These are phyloP conservation scores for Pelargonium australe DNA, from an alignment of 441 rosid genomes.

Conservation along the genomic window DNA sequence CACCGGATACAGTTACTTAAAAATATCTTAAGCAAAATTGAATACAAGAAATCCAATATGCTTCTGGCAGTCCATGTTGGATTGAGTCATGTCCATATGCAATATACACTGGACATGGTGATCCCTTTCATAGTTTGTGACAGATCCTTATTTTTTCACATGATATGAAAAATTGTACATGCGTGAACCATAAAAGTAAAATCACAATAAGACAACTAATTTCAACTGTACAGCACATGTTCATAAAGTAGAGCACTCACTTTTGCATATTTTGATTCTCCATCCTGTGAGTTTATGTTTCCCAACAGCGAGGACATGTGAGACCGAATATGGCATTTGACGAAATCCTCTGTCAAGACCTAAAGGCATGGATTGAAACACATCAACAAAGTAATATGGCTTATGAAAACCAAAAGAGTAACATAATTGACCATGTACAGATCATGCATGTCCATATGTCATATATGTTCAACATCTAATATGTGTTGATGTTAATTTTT, in stretches of 20 bases:
- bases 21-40: neutral
- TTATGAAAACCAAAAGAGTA: neutral
- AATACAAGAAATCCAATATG: neutral
- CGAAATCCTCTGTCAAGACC: slow-evolving; percentile 81
- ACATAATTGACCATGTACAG: neutral
- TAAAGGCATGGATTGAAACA: slow-evolving; percentile 16
- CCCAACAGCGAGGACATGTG: slow-evolving; percentile 51
- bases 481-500: no score
- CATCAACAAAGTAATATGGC: neutral
- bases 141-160: neutral
- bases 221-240: neutral
- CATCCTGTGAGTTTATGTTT: slow-evolving; percentile 21
- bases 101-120: neutral
- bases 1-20: neutral
- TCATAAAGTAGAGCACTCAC: slow-evolving; percentile 26
- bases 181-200: neutral
- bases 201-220: neutral
- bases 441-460: neutral
- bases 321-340: slow-evolving; percentile 63
- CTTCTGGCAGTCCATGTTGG: slow-evolving; percentile 1
- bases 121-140: neutral
- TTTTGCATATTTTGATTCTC: slow-evolving; percentile 44
- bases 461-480: neutral
- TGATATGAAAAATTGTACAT: neutral
- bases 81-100: neutral